Conservation (phyloP, 2,329 filamentous ascomycete genomes). For the Nannizzia gypsea region DNA sequence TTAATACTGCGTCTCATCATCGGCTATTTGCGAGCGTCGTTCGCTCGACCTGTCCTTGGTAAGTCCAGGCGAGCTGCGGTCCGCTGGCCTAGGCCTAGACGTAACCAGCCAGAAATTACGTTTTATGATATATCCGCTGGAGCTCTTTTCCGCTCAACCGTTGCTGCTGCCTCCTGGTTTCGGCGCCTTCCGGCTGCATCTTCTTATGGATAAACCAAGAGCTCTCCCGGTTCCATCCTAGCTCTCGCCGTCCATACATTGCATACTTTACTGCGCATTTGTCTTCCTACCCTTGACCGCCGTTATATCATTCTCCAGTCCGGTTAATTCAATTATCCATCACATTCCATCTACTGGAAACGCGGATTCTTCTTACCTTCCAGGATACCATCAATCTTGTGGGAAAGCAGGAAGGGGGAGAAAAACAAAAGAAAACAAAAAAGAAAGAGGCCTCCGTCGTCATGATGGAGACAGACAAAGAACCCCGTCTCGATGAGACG, state of each 20-base stretch:
- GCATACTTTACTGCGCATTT: not conserved
- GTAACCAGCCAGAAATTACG: not conserved
- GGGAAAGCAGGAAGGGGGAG: too few relatives aligned
- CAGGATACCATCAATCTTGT: not conserved
- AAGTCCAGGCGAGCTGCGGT: not conserved
- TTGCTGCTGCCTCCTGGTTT: not conserved
- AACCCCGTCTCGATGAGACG: not conserved
- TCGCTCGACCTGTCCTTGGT: not conserved
- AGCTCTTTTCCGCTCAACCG: not conserved
- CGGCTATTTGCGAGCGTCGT: conserved; percentile 1
- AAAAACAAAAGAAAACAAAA: not conserved
- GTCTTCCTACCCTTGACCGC: not conserved
- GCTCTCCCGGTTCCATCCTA: conserved; percentile 2
- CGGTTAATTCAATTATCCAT: conserved; percentile 2
- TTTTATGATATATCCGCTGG: conserved; percentile 4
- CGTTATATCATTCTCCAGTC: not conserved
- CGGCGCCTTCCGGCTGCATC: not conserved
- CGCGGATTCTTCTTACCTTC: not conserved
- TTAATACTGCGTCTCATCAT: conserved; percentile 1
- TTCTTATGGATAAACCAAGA: not conserved
- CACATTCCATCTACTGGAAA: not conserved
- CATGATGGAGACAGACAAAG: not conserved
- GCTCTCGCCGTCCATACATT: too few relatives aligned
- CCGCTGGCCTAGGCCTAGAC: not conserved
- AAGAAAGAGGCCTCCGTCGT: not conserved